These are phyloP conservation scores for Chlamydomonas applanata DNA, from an alignment of 139 green algal species.

Conservation along the genomic window DNA sequence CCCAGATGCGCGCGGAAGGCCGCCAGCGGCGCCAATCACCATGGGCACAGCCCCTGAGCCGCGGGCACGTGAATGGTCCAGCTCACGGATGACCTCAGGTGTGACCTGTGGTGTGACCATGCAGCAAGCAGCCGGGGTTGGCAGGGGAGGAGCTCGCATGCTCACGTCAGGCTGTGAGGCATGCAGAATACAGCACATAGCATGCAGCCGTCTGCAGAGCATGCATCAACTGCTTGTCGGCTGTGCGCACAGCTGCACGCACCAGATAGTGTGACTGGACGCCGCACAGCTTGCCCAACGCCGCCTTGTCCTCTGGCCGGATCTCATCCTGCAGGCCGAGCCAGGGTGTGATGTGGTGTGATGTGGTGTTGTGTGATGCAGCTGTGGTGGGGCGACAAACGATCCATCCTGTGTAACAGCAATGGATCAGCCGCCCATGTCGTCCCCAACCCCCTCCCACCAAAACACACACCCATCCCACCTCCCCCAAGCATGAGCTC, in stretches of 20 bases:
- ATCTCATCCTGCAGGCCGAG: conserved; percentile 82
- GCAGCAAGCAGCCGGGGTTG: no score
- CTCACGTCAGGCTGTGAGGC: no score
- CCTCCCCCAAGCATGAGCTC: background rate
- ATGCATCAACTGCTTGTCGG: no score
- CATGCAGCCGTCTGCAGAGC: no score
- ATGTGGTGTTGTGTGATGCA: no score
- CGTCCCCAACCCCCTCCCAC: no score
- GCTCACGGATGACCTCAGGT: conserved; percentile 87
- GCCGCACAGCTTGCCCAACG: conserved; percentile 72
- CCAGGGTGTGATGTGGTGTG: background rate
- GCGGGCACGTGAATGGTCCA: conserved; percentile 58
- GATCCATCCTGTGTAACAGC: background rate
- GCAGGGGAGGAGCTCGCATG: no score
- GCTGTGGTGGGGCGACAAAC: background rate
- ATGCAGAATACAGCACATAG: no score
- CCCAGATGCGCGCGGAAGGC: background rate
- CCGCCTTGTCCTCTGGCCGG: conserved; percentile 72
- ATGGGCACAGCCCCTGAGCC: conserved; percentile 7
- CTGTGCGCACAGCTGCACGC: no score
- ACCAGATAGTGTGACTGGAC: conserved; percentile 88
- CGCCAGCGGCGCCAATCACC: background rate
- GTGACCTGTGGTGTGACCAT: conserved; percentile 53
- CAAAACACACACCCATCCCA: conserved; percentile 1
- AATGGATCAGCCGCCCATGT: no score